Evolutionary conservation across 805 yeast genomes (phyloP), one percentile per base, ranked within the genome.

Genomic region (Monosporozyma solicola): DNA sequence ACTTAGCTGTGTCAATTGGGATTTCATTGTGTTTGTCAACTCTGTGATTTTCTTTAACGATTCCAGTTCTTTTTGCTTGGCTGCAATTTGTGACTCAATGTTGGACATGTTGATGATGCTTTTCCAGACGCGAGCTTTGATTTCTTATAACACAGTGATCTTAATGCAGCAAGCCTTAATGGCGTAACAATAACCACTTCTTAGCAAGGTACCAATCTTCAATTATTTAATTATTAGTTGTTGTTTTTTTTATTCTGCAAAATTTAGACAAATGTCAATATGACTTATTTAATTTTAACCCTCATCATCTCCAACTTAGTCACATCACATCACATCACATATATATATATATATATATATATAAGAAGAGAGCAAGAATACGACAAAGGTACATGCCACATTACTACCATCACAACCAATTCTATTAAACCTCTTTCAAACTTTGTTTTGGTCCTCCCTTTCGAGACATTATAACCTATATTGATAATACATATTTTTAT

Each of bases 1-100:
- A 8, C 64, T 60, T 53, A 68, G 49, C 37, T 55, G 61, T 41
- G 59, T 64, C 41, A 67, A 53, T 49, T 67, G 69, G 3, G 47
- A 13, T 46, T 65, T 64, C 60, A 65, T 57, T 2, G 55, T 57
- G 16, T 60, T 61, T 13, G 71, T 67, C 27, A 64, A 41, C 3
- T 55, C 48, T 1, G 66, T 59, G 6, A 68, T 62, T 49, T 59
- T 56, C 37, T 62, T 62, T 24, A 68, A 51, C 1, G 65, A 58
- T 10, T 57, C 61, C 31, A 68, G 53, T 51, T 68, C 71, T 33
- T 49, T 48, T 53, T 51, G 55, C 52, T 64, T 68, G 15, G 53
- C 9, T 2, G 46, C 27, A 43, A 43, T 43, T 43, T 43, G 46
- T 2, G 27, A 22, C 7, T 43, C 46, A 24, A 43, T 43, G 8